Conservation (phyloP, 2,329 filamentous ascomycete genomes). For the Paraconiothyrium sp. region DNA sequence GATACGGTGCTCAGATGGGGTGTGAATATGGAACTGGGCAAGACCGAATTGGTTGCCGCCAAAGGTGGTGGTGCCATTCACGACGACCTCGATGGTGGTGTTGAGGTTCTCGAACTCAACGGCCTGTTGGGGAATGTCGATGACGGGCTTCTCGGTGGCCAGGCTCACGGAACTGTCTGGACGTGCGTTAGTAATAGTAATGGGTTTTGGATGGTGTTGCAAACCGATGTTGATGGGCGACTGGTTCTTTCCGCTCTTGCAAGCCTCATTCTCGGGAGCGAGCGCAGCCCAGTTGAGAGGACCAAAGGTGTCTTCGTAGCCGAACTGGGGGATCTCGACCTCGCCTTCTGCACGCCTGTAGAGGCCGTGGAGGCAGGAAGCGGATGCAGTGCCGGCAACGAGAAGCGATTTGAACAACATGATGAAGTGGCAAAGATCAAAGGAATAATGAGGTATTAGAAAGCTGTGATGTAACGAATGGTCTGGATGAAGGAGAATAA, state of each 20-base stretch:
- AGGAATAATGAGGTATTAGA: constrained; percentile 4
- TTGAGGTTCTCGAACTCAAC: constrained; percentile 66
- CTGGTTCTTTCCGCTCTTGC: constrained; percentile 61
- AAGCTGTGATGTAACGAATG: not conserved
- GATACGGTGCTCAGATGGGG: constrained; percentile 67
- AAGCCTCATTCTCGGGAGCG: constrained; percentile 55
- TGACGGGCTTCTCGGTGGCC: constrained; percentile 37
- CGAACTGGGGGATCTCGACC: constrained; percentile 49
- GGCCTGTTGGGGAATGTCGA: constrained; percentile 55
- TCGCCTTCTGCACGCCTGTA: constrained; percentile 42
- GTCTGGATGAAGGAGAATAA: not conserved
- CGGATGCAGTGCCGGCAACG: constrained; percentile 47
- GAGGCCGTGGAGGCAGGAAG: constrained; percentile 56
- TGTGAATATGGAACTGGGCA: constrained; percentile 69
- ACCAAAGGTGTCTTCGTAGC: constrained; percentile 55
- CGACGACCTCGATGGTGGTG: constrained; percentile 66
- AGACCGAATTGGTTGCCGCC: constrained; percentile 55
- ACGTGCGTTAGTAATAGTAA: constrained; percentile 7
- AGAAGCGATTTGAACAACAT: constrained; percentile 46
- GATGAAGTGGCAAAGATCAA: constrained; percentile 20
- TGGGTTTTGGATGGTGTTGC: constrained; percentile 1
- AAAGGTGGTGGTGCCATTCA: constrained; percentile 59
- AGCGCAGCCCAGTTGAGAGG: constrained; percentile 65
- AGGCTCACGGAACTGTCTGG: constrained; percentile 45
- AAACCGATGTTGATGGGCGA: constrained; percentile 66